Evolutionary conservation across 2,329 filamentous ascomycete species (phyloP).

Genomic region (Cladophialophora immunda): DNA sequence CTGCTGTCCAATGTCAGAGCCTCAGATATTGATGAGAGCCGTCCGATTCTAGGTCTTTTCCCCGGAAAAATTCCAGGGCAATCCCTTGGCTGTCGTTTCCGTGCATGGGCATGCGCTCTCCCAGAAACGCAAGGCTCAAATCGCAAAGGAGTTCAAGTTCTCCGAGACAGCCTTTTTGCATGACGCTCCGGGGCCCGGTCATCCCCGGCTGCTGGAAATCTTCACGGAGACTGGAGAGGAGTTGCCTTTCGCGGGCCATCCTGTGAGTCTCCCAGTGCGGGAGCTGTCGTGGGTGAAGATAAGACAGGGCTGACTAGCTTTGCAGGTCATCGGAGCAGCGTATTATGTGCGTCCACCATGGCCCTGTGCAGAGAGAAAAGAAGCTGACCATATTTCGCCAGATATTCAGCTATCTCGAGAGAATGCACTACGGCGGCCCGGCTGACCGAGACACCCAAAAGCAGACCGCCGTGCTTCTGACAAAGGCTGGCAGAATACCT

Average conservation of each 20-base stretch:
- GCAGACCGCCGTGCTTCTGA: slow-evolving; percentile 40
- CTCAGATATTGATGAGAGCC: neutral
- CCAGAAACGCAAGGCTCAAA: slow-evolving; percentile 64
- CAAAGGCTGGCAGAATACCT: slow-evolving; percentile 56
- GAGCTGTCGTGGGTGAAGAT: neutral
- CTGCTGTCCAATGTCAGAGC: neutral
- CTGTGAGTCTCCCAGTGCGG: slow-evolving; percentile 42
- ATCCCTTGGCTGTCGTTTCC: slow-evolving; percentile 68
- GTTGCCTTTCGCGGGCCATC: slow-evolving; percentile 70
- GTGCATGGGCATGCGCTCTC: slow-evolving; percentile 58
- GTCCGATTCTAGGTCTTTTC: slow-evolving; percentile 55
- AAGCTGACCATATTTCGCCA: neutral
- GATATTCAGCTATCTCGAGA: slow-evolving; percentile 34
- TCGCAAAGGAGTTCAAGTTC: slow-evolving; percentile 71
- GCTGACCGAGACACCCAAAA: slow-evolving; percentile 35
- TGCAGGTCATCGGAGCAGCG: slow-evolving; percentile 62
- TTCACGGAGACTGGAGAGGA: slow-evolving; percentile 62
- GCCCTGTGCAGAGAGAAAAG: neutral
- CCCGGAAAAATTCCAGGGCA: slow-evolving; percentile 59
- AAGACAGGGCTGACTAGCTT: neutral
- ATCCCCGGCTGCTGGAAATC: slow-evolving; percentile 63
- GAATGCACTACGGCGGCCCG: slow-evolving; percentile 24
- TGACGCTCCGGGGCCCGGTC: slow-evolving; percentile 48
- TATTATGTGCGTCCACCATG: slow-evolving; percentile 52
- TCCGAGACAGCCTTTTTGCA: slow-evolving; percentile 72